A percentile compares a stretch with the other conserved stretches of the same genome.
Conservation (phyloP, 257 asterid genomes). For the Scutellaria galericulata region DNA sequence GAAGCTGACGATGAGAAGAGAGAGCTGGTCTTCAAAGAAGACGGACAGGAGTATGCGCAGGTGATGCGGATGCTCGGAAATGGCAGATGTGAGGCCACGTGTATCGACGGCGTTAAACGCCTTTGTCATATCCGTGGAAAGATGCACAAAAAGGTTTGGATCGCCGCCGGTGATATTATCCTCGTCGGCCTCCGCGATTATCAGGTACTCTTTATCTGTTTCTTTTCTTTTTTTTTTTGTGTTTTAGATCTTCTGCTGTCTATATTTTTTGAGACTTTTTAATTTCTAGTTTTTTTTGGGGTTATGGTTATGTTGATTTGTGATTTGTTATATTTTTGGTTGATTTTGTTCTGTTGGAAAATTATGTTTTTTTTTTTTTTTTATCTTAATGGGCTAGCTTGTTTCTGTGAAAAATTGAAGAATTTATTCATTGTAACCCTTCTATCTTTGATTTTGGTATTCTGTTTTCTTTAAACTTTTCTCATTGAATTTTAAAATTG, state of each 20-base stretch:
- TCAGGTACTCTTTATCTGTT: slow-evolving; percentile 46
- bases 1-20: slow-evolving; percentile 96
- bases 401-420: neutral
- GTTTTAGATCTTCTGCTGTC: neutral
- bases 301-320: neutral
- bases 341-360: neutral
- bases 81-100: slow-evolving; percentile 87
- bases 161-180: slow-evolving; percentile 90
- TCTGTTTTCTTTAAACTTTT: neutral
- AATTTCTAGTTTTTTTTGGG: neutral
- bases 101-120: slow-evolving; percentile 84
- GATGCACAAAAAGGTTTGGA: slow-evolving; percentile 98
- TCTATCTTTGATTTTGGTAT: neutral
- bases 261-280: neutral
- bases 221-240: neutral
- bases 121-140: slow-evolving; percentile 93
- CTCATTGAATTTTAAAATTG: neutral
- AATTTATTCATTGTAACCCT: neutral
- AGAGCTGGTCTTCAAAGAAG: slow-evolving; percentile 91
- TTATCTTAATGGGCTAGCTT: neutral
- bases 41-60: slow-evolving; percentile 93
- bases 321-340: neutral
- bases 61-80: slow-evolving; percentile 89
- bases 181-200: slow-evolving; percentile 97
- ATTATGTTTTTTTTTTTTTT: neutral